Conservation (phyloP, 139 green algal genomes). For the Chlamydomonas asymmetrica region DNA sequence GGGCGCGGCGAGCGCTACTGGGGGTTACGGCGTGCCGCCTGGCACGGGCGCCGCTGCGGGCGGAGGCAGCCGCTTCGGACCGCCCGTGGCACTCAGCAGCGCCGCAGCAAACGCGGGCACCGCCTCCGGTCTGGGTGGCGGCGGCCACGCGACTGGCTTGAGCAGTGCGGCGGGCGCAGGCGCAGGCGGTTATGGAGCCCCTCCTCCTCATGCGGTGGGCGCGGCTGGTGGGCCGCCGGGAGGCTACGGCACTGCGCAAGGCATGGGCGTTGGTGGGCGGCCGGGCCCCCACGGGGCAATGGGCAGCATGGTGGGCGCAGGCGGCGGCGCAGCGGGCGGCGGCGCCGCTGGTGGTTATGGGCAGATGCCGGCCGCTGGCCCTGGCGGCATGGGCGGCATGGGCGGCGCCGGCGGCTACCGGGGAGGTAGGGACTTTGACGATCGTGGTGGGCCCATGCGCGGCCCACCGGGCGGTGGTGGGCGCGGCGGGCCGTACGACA, state of each 20-base stretch:
- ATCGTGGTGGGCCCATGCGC: background rate
- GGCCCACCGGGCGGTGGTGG: background rate
- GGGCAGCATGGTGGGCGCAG: no score
- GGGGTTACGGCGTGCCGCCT: no score
- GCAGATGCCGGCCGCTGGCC: background rate
- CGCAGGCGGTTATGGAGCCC: no score
- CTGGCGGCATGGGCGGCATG: constrained; percentile 4
- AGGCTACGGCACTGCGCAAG: no score
- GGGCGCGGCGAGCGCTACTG: background rate
- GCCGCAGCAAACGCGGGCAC: background rate
- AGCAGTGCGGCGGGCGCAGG: no score
- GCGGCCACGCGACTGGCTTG: no score
- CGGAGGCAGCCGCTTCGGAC: background rate
- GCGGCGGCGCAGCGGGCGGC: background rate
- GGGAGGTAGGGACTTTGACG: background rate
- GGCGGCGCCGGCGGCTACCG: no score
- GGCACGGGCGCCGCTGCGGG: background rate
- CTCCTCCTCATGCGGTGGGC: background rate
- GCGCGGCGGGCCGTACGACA: background rate
- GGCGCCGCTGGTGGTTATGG: background rate
- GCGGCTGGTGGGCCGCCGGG: background rate
- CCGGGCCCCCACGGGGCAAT: no score
- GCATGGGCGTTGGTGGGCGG: no score
- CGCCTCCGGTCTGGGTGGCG: background rate
- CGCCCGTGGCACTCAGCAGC: background rate